Base-by-base conservation (phyloP, 1,284 basidiomycete species). In the Mycosarcoma mackinlayi region DNA sequence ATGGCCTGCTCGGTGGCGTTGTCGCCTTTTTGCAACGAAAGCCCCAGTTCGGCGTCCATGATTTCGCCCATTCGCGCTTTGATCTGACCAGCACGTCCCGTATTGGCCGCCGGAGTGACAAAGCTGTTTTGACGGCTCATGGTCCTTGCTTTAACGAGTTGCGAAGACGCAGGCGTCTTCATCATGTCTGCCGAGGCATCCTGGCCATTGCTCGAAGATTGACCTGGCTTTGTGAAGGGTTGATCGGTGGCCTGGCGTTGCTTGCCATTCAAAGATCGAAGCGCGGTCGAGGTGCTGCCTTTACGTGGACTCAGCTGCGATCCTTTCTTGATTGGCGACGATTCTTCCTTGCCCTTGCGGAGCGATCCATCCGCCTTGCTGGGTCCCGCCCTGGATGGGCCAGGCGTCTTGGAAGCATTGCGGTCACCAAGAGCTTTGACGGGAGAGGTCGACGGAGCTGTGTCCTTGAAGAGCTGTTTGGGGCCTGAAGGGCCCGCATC, bases 21-120 rank as follows among this genome's bases (percentile, higher is more conserved):
- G 40, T 64, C 57, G 21, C 34, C 53, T 34, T 64, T 64, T n/a
- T 54, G 57, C 30, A 57, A 35, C 44, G 59, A 65, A 8, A 71
- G 35, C 0, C 74, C 65, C 55, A 69, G 50, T 35, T 69, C 69
- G 13, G 74, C 64, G 38, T 76, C 77, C 44, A 69, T 30, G 28
- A 75, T 66, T 44, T 79, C 74, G 44, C 71, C 76, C 59, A 79
- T 67, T 23, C 69, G 60, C 16, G 75, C 74, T 30, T 79, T 79
- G 58, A 76, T 75, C 50, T 75, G 73, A 6, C 76, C 77, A 2
- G 72, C 72, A 10, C 72, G 60, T 23, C 77, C 77, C 16, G 76
- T 56, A 46, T 79, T 79, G 47, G 69, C 72, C 1, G 75, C 74
- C 4, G 77, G 77, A 23, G 77, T 79, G 39, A 78, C 62, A 34